phyloP scores from a whole-genome alignment of 2,329 filamentous ascomycete genomes.

The Orbilia blumenaviensis region DNA sequence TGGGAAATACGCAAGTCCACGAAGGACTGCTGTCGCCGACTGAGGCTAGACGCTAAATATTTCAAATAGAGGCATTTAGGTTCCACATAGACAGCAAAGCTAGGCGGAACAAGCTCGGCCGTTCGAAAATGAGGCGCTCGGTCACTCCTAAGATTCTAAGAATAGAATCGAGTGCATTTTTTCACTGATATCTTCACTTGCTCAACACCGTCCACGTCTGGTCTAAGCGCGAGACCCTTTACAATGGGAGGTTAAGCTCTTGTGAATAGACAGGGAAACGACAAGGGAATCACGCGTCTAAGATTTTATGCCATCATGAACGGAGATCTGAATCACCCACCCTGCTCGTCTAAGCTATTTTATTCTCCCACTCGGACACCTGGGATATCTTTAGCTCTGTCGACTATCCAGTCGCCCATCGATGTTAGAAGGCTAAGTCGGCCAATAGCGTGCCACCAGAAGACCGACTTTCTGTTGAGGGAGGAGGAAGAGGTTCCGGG shows the following conservation, averaged over 20 bases:
- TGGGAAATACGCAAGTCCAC: background rate
- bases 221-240: conserved; percentile 52
- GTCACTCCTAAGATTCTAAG: conserved; percentile 39
- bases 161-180: conserved; percentile 53
- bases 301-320: conserved; percentile 45
- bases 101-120: conserved; percentile 38
- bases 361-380: conserved; percentile 49
- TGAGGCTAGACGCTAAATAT: background rate
- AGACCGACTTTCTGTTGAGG: background rate
- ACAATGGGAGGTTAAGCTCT: conserved; percentile 36
- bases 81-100: conserved; percentile 52
- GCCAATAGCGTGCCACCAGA: conserved; percentile 13
- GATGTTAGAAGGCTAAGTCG: background rate
- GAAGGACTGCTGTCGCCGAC: background rate
- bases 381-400: conserved; percentile 49
- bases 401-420: background rate
- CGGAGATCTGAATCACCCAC: conserved; percentile 46
- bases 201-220: conserved; percentile 34
- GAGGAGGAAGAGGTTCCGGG: conserved; percentile 24
- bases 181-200: conserved; percentile 13
- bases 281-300: conserved; percentile 54
- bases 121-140: conserved; percentile 47
- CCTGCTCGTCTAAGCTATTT: conserved; percentile 37
- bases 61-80: conserved; percentile 47
- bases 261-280: conserved; percentile 45